Conservation (phyloP, 371 early-diverging fungal species). For the Rhizopus microsporus region DNA sequence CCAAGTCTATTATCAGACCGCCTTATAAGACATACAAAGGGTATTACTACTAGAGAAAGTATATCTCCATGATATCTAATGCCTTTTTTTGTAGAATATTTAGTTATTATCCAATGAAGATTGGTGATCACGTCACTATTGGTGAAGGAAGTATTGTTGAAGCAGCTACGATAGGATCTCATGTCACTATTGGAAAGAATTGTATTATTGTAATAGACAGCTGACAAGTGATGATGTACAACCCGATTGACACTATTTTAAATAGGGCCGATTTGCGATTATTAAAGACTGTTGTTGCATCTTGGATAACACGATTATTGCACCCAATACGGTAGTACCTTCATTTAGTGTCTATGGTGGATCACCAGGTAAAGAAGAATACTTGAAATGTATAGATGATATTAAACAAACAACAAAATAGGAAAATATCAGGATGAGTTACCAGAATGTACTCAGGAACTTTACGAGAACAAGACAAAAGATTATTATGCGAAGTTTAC, state of each 20-base stretch:
- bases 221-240: background rate
- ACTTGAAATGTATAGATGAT: background rate
- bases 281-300: conserved; percentile 93
- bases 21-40: conserved; percentile 96
- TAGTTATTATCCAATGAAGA: conserved; percentile 95
- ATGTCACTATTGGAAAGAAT: conserved; percentile 90
- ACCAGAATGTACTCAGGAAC: conserved; percentile 84
- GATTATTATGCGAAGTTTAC: conserved; percentile 79
- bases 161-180: conserved; percentile 90
- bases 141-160: conserved; percentile 89
- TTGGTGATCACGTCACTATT: conserved; percentile 91
- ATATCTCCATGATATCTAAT: background rate
- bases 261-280: conserved; percentile 89
- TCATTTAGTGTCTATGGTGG: conserved; percentile 86
- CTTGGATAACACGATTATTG: conserved; percentile 88
- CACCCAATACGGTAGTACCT: conserved; percentile 91
- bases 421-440: conserved; percentile 75
- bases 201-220: conserved; percentile 82
- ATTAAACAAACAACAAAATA: conserved; percentile 8
- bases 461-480: conserved; percentile 72
- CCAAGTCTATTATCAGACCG: conserved; percentile 83
- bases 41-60: conserved; percentile 32
- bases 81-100: conserved; percentile 51
- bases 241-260: background rate
- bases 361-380: conserved; percentile 63